A percentile compares a stretch with the other conserved stretches of the same genome.
These are phyloP conservation scores for Rhinocladiella mackenziei DNA, from an alignment of 2,329 filamentous ascomycete genomes.

Conservation along the genomic window DNA sequence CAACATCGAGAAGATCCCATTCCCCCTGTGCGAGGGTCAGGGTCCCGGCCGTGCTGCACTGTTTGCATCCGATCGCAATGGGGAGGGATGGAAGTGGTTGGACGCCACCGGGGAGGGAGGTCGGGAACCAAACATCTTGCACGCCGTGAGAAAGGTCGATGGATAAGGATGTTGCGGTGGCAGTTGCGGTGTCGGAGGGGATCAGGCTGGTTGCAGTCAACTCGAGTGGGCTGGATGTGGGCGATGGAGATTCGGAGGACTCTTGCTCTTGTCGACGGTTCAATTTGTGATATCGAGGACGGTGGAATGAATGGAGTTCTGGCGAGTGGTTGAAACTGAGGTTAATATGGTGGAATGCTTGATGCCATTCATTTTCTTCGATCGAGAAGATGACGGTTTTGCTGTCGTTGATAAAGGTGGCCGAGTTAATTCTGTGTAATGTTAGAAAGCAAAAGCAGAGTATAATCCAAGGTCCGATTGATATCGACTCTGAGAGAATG, in stretches of 20 bases:
- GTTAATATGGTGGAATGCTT: constrained; percentile 3
- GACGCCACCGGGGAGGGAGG: not conserved
- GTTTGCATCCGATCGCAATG: constrained; percentile 5
- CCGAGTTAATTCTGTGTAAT: not conserved
- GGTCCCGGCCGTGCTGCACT: constrained; percentile 4
- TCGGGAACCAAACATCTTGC: constrained; percentile 1
- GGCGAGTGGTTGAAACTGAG: not conserved
- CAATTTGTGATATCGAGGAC: not conserved
- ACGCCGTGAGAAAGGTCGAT: constrained; percentile 3
- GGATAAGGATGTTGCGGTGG: constrained; percentile 1
- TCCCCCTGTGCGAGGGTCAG: constrained; percentile 4
- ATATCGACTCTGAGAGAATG: not conserved
- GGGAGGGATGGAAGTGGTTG: too few species aligned
- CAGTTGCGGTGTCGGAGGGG: constrained; percentile 1
- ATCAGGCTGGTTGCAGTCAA: constrained; percentile 3
- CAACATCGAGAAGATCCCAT: not conserved
- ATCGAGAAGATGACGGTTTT: not conserved
- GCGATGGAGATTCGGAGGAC: not conserved
- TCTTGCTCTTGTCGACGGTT: constrained; percentile 3
- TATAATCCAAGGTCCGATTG: not conserved
- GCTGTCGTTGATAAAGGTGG: not conserved
- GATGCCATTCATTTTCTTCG: not conserved
- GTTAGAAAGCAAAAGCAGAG: too few species aligned
- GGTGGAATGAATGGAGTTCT: not conserved
- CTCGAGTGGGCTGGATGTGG: not conserved